Conservation (phyloP, 169 alveolate genomes). For the Theileria sp. region DNA sequence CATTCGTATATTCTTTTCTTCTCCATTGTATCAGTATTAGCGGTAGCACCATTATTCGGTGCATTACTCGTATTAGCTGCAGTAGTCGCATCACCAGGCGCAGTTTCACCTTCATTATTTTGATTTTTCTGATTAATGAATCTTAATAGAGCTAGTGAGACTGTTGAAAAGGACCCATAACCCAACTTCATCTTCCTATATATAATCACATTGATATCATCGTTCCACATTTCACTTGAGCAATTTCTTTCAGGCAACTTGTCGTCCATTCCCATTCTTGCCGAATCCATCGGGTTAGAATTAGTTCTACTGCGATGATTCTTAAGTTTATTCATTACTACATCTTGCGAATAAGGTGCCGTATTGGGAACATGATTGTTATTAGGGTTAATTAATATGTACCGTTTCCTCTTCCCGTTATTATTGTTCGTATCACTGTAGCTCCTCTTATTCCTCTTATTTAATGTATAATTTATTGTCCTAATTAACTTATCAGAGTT, state of each 20-base stretch:
- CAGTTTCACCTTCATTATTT: neutral
- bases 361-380: neutral
- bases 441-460: neutral
- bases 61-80: neutral
- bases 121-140: conserved; percentile 5
- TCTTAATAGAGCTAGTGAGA: conserved; percentile 48
- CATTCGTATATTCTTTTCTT: conserved; percentile 33
- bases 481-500: conserved; percentile 2
- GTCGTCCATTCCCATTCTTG: neutral
- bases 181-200: conserved; percentile 51
- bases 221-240: conserved; percentile 35
- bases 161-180: conserved; percentile 64
- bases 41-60: neutral
- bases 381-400: neutral
- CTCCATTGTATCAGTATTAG: neutral
- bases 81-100: neutral
- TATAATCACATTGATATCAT: conserved; percentile 46
- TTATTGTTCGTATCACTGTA: neutral
- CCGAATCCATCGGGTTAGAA: neutral
- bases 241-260: neutral
- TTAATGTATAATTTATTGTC: neutral
- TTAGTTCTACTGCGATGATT: neutral
- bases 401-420: neutral
- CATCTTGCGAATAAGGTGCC: neutral
- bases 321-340: neutral